These are phyloP conservation scores for Dunaliella sp. DNA, from an alignment of 139 green algal species.

Conservation along the genomic window DNA sequence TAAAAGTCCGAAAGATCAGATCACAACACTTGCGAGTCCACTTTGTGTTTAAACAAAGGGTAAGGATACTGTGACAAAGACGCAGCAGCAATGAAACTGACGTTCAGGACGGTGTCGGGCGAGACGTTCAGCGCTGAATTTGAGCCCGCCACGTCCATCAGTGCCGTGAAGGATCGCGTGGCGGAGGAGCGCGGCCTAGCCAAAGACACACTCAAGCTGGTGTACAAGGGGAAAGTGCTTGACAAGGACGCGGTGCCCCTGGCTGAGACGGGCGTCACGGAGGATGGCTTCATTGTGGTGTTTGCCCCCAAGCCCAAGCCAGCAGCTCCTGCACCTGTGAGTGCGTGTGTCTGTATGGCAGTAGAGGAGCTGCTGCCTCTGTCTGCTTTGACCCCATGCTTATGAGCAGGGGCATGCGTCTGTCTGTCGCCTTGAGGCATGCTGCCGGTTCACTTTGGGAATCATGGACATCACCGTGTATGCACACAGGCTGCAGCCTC, in stretches of 20 bases:
- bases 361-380: too few relatives aligned
- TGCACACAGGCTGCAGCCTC: constrained; percentile 9
- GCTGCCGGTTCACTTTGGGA: too few relatives aligned
- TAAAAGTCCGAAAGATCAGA: too few relatives aligned
- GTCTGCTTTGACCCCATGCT: too few relatives aligned
- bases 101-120: constrained; percentile 83
- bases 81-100: constrained; percentile 83
- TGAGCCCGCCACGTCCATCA: constrained; percentile 64
- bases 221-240: constrained; percentile 75
- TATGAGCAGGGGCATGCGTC: too few relatives aligned
- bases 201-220: constrained; percentile 45
- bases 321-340: constrained; percentile 21
- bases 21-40: too few relatives aligned
- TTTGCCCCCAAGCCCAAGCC: constrained; percentile 63
- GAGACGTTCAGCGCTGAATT: constrained; percentile 75
- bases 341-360: too few relatives aligned
- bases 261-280: constrained; percentile 67
- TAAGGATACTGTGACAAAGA: too few relatives aligned
- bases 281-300: constrained; percentile 91
- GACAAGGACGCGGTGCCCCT: constrained; percentile 78
- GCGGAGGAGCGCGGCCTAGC: constrained; percentile 24
- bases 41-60: too few relatives aligned
- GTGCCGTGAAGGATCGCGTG: constrained; percentile 37
- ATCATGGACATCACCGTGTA: too few relatives aligned
- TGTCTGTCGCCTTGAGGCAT: too few relatives aligned